A percentile compares a stretch with the other conserved stretches of the same genome.
phyloP scores from a whole-genome alignment of 1,139 yeast genomes.

The Magnusiomyces fungicola region DNA sequence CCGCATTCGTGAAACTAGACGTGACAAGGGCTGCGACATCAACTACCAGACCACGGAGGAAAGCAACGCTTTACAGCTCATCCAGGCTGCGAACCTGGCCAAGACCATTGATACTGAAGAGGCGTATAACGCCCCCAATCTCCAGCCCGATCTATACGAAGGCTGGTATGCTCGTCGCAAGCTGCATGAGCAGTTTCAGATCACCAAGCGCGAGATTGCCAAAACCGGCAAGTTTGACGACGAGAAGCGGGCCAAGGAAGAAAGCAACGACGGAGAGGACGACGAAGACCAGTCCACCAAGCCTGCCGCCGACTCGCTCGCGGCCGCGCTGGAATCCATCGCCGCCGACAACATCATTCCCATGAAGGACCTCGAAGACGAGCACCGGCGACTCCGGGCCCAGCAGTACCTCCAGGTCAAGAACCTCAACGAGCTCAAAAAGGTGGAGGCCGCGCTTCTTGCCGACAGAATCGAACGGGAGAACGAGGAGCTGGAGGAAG shows the following conservation, averaged over 20 bases:
- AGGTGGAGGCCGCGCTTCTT: neutral
- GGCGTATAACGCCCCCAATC: neutral
- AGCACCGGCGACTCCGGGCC: neutral
- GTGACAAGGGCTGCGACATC: conserved; percentile 17
- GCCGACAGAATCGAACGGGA: neutral
- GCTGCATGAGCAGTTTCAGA: neutral
- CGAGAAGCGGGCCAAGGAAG: neutral
- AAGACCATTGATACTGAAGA: neutral
- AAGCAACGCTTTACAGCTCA: neutral
- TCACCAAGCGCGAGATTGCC: neutral
- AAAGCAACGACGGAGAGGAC: neutral
- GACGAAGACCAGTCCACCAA: neutral
- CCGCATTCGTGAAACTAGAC: conserved; percentile 23
- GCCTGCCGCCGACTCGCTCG: conserved; percentile 7
- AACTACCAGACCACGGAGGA: conserved; percentile 3
- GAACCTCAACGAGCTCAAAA: neutral
- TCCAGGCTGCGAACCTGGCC: neutral
- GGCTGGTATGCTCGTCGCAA: conserved; percentile 1
- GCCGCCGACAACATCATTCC: neutral
- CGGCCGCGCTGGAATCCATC: neutral
- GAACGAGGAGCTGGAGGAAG: neutral
- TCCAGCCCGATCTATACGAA: neutral
- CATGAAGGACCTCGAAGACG: neutral
- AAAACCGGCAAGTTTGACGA: neutral
- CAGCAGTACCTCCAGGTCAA: neutral